Percentiles rank a stretch among this genome's conserved stretches.
Evolutionary conservation across 345 rosid genomes (phyloP).

Genomic region (Garcia nutans): DNA sequence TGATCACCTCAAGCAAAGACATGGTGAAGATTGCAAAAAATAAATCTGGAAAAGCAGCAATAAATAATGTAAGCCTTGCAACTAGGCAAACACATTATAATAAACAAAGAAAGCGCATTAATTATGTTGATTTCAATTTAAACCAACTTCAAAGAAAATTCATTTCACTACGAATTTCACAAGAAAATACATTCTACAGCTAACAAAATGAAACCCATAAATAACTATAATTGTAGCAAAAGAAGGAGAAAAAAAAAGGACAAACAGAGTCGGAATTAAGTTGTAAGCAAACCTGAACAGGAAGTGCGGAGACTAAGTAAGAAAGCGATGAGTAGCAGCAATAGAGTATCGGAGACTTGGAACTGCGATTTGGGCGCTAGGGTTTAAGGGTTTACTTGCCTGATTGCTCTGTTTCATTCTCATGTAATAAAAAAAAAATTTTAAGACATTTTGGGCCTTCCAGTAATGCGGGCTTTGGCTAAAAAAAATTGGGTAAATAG

Average conservation of each 20-base stretch:
- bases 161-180: no score
- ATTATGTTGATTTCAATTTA: not conserved
- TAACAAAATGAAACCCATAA: not conserved
- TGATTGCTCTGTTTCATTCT: not conserved
- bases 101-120: not conserved
- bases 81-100: not conserved
- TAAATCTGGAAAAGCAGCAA: slow-evolving; percentile 17
- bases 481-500: no score
- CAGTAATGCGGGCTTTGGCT: not conserved
- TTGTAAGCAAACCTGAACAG: not conserved
- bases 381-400: not conserved
- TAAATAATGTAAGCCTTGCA: not conserved
- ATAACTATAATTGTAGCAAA: not conserved
- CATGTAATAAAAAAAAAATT: not conserved
- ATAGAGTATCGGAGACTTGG: not conserved
- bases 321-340: not conserved
- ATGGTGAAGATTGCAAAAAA: slow-evolving; percentile 26
- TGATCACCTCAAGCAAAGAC: slow-evolving; percentile 67
- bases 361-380: not conserved
- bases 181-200: no score
- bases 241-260: no score
- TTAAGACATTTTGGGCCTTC: not conserved
- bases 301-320: not conserved
- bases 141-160: no score
- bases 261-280: no score